Percentiles rank a stretch among this genome's conserved stretches.
Conservation (phyloP, 805 yeast genomes). For the Lipomyces yamadae region DNA sequence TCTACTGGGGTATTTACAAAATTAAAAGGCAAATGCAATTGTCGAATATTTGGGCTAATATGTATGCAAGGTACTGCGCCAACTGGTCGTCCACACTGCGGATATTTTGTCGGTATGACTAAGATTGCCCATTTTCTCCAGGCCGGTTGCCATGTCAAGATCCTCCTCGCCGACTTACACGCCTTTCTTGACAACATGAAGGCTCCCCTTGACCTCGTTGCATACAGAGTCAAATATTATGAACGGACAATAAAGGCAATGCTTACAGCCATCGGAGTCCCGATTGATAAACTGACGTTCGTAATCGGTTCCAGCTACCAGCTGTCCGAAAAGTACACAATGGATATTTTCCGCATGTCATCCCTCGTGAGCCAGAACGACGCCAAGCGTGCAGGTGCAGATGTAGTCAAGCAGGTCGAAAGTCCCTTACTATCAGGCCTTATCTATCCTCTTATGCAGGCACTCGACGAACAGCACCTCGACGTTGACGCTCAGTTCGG, state of each 20-base stretch:
- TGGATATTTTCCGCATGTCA: constrained; percentile 86
- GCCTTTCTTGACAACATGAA: constrained; percentile 98
- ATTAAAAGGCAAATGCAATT: background rate
- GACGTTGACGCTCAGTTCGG: constrained; percentile 95
- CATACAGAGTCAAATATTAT: constrained; percentile 87
- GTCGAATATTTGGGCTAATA: constrained; percentile 13
- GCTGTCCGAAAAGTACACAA: constrained; percentile 70
- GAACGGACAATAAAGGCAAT: constrained; percentile 83
- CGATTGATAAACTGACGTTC: constrained; percentile 84
- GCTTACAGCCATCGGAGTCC: constrained; percentile 83
- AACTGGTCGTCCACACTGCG: constrained; percentile 98
- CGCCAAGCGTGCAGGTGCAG: constrained; percentile 99
- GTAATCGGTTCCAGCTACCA: constrained; percentile 92
- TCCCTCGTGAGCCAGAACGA: constrained; percentile 90
- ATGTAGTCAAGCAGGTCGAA: constrained; percentile 95
- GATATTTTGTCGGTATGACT: constrained; percentile 97
- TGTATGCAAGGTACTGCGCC: constrained; percentile 71
- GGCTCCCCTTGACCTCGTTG: constrained; percentile 92
- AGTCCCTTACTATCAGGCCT: constrained; percentile 92
- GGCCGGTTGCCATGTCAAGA: constrained; percentile 95
- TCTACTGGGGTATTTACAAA: constrained; percentile 80
- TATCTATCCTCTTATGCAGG: constrained; percentile 98
- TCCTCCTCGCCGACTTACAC: constrained; percentile 91
- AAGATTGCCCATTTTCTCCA: constrained; percentile 91
- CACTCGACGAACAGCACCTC: constrained; percentile 90